Percentiles rank a stretch among this genome's conserved stretches.
These are phyloP conservation scores for Moringa oleifera DNA, from an alignment of 345 rosid genomes.

Conservation along the genomic window DNA sequence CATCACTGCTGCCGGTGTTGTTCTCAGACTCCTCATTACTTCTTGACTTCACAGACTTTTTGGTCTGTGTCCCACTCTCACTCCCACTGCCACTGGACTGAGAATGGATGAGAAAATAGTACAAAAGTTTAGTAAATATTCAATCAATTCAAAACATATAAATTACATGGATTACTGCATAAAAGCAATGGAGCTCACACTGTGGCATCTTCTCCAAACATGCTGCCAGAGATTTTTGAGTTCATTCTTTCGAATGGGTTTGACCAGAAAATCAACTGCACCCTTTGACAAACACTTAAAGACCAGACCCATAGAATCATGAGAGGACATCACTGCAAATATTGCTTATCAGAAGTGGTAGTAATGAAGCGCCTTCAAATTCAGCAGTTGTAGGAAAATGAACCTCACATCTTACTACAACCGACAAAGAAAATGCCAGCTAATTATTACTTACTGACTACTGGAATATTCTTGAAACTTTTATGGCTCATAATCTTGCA, in stretches of 20 bases:
- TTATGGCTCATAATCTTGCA: constrained; percentile 71
- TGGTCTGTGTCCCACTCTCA: constrained; percentile 60
- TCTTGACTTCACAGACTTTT: constrained; percentile 37
- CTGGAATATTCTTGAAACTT: constrained; percentile 61
- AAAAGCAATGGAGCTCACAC: constrained; percentile 41
- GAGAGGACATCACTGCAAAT: constrained; percentile 79
- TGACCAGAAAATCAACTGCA: constrained; percentile 79
- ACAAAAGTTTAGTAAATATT: constrained; percentile 4
- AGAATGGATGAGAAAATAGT: constrained; percentile 20
- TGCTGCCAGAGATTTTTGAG: constrained; percentile 84
- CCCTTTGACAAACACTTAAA: constrained; percentile 81
- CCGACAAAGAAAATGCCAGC: constrained; percentile 1
- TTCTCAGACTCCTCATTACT: constrained; percentile 40
- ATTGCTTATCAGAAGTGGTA: constrained; percentile 15
- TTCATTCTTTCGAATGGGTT: constrained; percentile 85
- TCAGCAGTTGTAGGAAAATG: constrained; percentile 14
- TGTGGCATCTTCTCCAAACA: constrained; percentile 82
- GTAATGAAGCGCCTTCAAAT: constrained; percentile 22
- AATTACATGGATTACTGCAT: background rate
- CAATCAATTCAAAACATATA: background rate
- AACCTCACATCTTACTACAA: constrained; percentile 12
- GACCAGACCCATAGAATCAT: constrained; percentile 74
- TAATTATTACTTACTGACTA: constrained; percentile 44
- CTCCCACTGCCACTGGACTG: constrained; percentile 77
- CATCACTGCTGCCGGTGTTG: constrained; percentile 37